Conservation (phyloP, 1,284 basidiomycete species). For the Termitomyces sp. region DNA sequence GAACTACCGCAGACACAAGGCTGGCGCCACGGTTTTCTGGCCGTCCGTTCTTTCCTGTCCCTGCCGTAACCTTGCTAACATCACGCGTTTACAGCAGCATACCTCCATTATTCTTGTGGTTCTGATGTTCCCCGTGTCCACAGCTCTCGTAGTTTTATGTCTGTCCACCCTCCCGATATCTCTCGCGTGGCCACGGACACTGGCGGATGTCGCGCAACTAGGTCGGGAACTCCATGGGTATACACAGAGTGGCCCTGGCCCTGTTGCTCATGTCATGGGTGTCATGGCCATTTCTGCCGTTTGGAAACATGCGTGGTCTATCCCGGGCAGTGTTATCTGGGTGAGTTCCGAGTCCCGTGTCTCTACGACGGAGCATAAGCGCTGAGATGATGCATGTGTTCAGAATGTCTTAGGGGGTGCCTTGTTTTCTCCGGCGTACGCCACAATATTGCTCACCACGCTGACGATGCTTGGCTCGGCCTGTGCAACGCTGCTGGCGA, state of each 20-base stretch:
- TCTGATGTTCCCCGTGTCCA: conserved; percentile 59
- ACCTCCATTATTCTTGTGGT: conserved; percentile 63
- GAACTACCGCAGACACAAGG: conserved; percentile 26
- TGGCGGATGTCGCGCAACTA: conserved; percentile 68
- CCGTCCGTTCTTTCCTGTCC: conserved; percentile 36
- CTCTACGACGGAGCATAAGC: conserved; percentile 11
- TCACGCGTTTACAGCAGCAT: conserved; percentile 40
- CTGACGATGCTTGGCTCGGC: conserved; percentile 85
- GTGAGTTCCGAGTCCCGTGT: conserved; percentile 38
- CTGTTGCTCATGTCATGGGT: conserved; percentile 68
- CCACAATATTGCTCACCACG: conserved; percentile 72
- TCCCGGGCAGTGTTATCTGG: conserved; percentile 87
- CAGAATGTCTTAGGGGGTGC: conserved; percentile 90
- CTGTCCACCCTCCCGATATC: conserved; percentile 62
- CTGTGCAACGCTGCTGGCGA: conserved; percentile 71
- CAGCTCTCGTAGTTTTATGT: conserved; percentile 35
- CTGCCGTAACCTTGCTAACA: conserved; percentile 17
- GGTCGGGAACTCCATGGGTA: conserved; percentile 73
- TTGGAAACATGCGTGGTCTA: conserved; percentile 94
- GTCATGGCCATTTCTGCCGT: conserved; percentile 81
- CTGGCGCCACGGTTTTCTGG: conserved; percentile 39
- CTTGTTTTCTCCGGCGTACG: conserved; percentile 74
- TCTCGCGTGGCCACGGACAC: conserved; percentile 67
- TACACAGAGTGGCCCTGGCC: conserved; percentile 59
- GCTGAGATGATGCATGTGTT: conserved; percentile 10